Evolutionary conservation across 148 eudicot species (phyloP), one percentile per base, ranked within the genome.

Genomic region (Chenopodium suecicum): DNA sequence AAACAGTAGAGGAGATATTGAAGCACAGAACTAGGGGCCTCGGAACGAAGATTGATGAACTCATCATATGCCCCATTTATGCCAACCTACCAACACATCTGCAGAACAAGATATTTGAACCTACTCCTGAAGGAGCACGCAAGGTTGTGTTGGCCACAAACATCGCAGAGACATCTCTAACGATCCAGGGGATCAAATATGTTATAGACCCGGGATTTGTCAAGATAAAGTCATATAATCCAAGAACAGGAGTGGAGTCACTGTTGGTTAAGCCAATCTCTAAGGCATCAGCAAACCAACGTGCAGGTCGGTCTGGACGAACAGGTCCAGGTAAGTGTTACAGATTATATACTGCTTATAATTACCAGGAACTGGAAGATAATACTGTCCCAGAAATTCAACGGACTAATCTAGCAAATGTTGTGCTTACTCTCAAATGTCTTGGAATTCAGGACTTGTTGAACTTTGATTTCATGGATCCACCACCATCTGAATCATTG

Each of bases 311-410:
- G 44, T 88, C 96, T 25, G 98, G 98, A 77, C 81, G 96, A 72
- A 92, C 96, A 2, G 92, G 94, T 37, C 98, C 98, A 1, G 98
- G 98, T n/a, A 89, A 88, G 78, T 94, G 98, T 80, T 94, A 78
- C 46, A 84, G 94, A 70, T 79, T 94, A 48, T 94, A 91, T 76
- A 92, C 96, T 25, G 90, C 88, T 3, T 86, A 88, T 69, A 89
- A 88, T 78, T 92, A 87, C 37, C 90, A 87, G 16, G 96, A 91
- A 77, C 81, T 94, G 76, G 92, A 90, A 0, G 90, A 86, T 78
- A 90, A 89, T 73, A 89, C 93, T 29, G 85, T 86, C 2, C 98
- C 98, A 1, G 98, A 94, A 86, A 87, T 94, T 65, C 96, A 90
- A 68, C 63, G 95, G 72, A 86, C 93, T 1, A 92, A 94, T 79